Evolutionary conservation across 2,329 filamentous ascomycete genomes (phyloP), one percentile per base, ranked within the genome.

Genomic region (Ophiostoma populinum): DNA sequence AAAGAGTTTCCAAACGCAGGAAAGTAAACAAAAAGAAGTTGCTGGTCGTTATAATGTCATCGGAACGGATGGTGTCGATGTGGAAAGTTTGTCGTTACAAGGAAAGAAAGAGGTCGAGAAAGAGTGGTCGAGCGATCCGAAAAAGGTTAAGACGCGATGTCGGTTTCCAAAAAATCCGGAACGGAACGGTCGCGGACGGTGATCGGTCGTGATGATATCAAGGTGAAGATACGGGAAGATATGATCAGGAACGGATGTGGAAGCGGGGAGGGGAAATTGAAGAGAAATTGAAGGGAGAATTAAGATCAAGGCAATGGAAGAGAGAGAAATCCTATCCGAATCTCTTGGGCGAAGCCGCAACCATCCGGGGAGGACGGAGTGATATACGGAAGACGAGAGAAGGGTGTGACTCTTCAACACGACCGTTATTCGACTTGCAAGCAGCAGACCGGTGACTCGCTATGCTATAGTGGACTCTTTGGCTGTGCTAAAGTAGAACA

Each of bases 381-480:
- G 47, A 49, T 46, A 58, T 35, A 37, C 51, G 46, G 49, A 48
- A 57, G 54, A 54, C 49, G 51, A 53, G 55, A 47, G 53, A 59
- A 63, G 56, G 59, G 57, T 38, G 54, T 62, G 54, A 63, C 60
- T 65, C 61, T 57, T 58, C 52, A 41, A 44, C 51, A 51, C 47
- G 41, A 42, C 24, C 33, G 35, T 32, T 27, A n/a, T n/a, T n/a
- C n/a, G 36, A 35, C 37, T 36, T 36, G 20, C 18, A 32, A 20
- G n/a, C 4, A 24, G 22, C 9, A 32, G 30, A 22, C n/a, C n/a
- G n/a, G n/a, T n/a, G 30, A 22, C 30, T 32, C 12, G 19, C 11
- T 13, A 8, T 16, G 13, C 10, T 30, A 7, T 30, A 13, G 30
- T 32, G 20, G 30, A 22, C 30, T 16, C 30, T 32, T 19, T 32